Conservation (phyloP, 345 rosid genomes). For the Jatropha curcas region DNA sequence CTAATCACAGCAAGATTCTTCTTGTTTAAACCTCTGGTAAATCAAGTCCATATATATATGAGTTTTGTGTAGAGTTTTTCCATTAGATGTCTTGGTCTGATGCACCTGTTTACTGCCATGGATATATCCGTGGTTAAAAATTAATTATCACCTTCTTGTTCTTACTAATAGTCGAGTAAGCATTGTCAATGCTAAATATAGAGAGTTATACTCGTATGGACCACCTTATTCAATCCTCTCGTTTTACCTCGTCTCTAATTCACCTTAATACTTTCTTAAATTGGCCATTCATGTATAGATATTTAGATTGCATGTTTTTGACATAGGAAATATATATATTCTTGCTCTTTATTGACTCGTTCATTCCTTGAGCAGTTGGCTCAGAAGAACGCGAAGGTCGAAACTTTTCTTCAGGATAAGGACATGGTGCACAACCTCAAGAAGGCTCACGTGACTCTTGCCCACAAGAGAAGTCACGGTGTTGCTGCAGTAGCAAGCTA, state of each 20-base stretch:
- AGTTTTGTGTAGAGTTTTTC: background rate
- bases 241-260: background rate
- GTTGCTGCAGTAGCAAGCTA: conserved; percentile 76
- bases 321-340: background rate
- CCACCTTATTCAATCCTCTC: background rate
- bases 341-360: background rate
- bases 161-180: background rate
- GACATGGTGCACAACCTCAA: conserved; percentile 45
- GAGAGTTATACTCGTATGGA: background rate
- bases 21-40: background rate
- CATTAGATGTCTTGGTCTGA: background rate
- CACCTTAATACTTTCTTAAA: background rate
- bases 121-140: background rate
- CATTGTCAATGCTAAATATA: too few species aligned
- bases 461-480: conserved; percentile 92
- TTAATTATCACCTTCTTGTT: background rate
- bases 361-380: conserved; percentile 48
- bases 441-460: conserved; percentile 80
- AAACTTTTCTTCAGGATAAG: conserved; percentile 59
- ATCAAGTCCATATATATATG: background rate
- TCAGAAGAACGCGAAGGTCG: conserved; percentile 39
- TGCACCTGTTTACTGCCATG: background rate
- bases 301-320: too few species aligned
- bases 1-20: background rate
- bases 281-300: background rate